A percentile compares a stretch with the other conserved stretches of the same genome.
Evolutionary conservation across 2,329 filamentous ascomycete genomes (phyloP).

Genomic region (Stagonosporopsis chrysanthemi): DNA sequence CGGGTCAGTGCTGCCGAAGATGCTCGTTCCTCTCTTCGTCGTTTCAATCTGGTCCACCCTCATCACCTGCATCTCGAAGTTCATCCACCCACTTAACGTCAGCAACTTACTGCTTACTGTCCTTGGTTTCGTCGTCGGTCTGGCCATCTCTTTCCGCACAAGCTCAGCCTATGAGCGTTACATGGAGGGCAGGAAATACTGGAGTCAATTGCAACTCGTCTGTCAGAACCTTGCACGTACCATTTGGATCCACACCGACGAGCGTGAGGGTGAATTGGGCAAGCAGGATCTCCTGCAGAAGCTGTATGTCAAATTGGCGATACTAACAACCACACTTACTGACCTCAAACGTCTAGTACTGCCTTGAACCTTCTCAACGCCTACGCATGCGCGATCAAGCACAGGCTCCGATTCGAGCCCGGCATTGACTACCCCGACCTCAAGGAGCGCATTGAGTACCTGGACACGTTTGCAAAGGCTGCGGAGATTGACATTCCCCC

Average conservation of each 20-base stretch:
- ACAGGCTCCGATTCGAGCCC: slow-evolving; percentile 83
- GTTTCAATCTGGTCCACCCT: slow-evolving; percentile 70
- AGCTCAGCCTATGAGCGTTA: slow-evolving; percentile 78
- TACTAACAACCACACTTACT: not conserved
- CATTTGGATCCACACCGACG: slow-evolving; percentile 80
- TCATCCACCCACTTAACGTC: slow-evolving; percentile 62
- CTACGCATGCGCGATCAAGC: slow-evolving; percentile 80
- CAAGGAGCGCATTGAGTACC: slow-evolving; percentile 70
- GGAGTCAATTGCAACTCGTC: slow-evolving; percentile 63
- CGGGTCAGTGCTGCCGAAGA: slow-evolving; percentile 75
- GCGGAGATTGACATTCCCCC: slow-evolving; percentile 56
- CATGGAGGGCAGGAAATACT: slow-evolving; percentile 69
- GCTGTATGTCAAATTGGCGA: slow-evolving; percentile 52
- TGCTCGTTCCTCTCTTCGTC: slow-evolving; percentile 72
- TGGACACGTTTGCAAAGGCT: slow-evolving; percentile 76
- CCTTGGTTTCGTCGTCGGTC: slow-evolving; percentile 80
- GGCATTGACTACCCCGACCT: slow-evolving; percentile 80
- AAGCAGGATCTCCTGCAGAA: slow-evolving; percentile 76
- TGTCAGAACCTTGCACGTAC: slow-evolving; percentile 69
- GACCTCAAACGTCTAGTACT: slow-evolving; percentile 51
- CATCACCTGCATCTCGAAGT: slow-evolving; percentile 61
- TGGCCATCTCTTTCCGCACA: slow-evolving; percentile 79
- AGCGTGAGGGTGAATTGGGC: slow-evolving; percentile 63
- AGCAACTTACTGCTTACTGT: slow-evolving; percentile 76
- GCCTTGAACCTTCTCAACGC: slow-evolving; percentile 80